Evolutionary conservation across 176 grass and related monocot genomes (phyloP).

Genomic region (Zoysia japonica): DNA sequence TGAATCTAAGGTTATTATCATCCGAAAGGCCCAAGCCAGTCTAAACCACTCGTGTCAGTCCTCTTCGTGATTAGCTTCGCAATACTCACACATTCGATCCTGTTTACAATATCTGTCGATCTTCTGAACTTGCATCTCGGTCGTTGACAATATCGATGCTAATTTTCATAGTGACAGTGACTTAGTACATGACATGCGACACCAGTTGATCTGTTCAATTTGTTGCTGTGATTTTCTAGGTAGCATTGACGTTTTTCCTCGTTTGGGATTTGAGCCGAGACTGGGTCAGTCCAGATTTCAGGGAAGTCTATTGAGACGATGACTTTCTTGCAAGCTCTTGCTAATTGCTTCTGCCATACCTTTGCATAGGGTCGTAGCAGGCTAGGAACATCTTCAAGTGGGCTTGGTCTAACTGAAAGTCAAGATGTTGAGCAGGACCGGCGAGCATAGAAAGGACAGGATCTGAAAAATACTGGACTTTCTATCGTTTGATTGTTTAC

Average conservation of each 20-base stretch:
- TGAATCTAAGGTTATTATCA: no score
- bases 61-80: no score
- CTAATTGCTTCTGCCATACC: not conserved
- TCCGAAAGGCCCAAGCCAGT: no score
- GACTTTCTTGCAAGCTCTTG: slow-evolving; percentile 27
- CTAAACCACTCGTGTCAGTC: no score
- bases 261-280: not conserved
- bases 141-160: no score
- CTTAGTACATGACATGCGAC: not conserved
- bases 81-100: no score
- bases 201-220: not conserved
- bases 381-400: not conserved
- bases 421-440: slow-evolving; percentile 23
- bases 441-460: not conserved
- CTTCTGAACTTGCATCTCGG: no score
- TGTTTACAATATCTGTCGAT: no score
- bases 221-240: not conserved
- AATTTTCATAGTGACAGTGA: no score
- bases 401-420: slow-evolving; percentile 32
- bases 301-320: slow-evolving; percentile 9
- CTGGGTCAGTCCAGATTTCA: not conserved
- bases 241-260: not conserved
- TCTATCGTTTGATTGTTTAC: not conserved
- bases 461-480: not conserved
- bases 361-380: not conserved